These are phyloP conservation scores for Aspergillus ellipticus DNA, from an alignment of 495 filamentous ascomycete species.

Conservation along the genomic window DNA sequence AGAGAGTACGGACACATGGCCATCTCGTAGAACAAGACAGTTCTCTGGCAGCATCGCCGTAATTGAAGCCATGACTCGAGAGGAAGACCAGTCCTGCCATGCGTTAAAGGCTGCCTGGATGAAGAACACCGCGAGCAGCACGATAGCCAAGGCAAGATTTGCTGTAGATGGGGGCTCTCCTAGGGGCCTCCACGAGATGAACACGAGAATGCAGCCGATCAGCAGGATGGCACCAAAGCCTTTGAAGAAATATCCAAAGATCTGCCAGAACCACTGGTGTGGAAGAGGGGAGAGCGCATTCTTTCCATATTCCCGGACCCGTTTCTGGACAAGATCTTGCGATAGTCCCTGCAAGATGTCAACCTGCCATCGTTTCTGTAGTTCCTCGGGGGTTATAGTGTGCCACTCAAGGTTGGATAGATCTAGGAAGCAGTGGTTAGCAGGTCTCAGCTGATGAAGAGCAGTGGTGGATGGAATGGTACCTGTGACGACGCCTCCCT, in stretches of 20 bases:
- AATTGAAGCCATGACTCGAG: constrained; percentile 60
- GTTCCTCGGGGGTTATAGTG: constrained; percentile 48
- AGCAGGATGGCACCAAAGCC: constrained; percentile 66
- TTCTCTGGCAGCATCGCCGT: constrained; percentile 65
- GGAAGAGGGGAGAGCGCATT: constrained; percentile 57
- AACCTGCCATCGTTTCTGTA: constrained; percentile 50
- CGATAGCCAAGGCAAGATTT: constrained; percentile 65
- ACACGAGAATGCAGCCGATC: constrained; percentile 59
- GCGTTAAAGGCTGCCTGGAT: constrained; percentile 67
- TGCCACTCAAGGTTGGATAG: constrained; percentile 50
- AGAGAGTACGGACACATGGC: constrained; percentile 36
- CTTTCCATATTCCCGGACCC: constrained; percentile 45
- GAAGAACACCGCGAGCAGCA: constrained; percentile 60
- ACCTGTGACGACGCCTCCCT: constrained; percentile 1
- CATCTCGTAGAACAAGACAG: constrained; percentile 54
- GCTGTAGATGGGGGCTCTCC: constrained; percentile 60
- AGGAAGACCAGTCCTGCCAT: constrained; percentile 61
- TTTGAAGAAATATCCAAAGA: constrained; percentile 62
- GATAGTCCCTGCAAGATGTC: constrained; percentile 50
- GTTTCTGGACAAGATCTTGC: constrained; percentile 37
- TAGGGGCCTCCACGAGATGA: constrained; percentile 66
- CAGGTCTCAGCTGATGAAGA: neutral
- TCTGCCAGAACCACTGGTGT: constrained; percentile 47
- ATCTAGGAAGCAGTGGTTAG: neutral
- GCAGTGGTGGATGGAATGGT: neutral